phyloP scores from a whole-genome alignment of 345 rosid genomes.

The Boechera retrofracta region DNA sequence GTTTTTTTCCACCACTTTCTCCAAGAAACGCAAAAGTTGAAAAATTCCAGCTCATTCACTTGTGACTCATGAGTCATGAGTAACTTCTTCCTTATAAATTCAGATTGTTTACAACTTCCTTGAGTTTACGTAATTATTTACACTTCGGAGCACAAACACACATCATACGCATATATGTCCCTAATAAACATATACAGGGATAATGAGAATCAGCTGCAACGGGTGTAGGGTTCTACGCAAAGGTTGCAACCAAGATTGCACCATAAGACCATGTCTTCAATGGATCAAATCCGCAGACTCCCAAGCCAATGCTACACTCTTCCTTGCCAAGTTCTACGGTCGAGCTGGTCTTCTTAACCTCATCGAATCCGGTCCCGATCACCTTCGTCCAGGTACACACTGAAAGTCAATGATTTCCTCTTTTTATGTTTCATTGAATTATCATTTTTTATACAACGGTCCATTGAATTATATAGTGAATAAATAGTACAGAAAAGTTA shows the following conservation, averaged over 20 bases:
- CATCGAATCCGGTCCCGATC: constrained; percentile 64
- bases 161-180: background rate
- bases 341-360: constrained; percentile 80
- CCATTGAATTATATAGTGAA: background rate
- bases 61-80: constrained; percentile 34
- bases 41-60: constrained; percentile 28
- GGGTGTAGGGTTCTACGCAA: constrained; percentile 76
- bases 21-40: constrained; percentile 45
- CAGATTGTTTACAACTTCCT: constrained; percentile 18
- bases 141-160: constrained; percentile 23
- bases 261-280: constrained; percentile 69
- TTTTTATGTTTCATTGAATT: background rate
- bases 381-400: constrained; percentile 57
- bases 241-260: constrained; percentile 68
- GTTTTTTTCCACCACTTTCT: constrained; percentile 46
- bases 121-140: background rate
- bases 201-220: constrained; percentile 69
- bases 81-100: constrained; percentile 45
- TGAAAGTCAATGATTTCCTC: background rate
- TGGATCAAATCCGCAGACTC: constrained; percentile 73
- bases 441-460: background rate
- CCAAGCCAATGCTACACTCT: constrained; percentile 76
- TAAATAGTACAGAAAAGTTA: background rate
- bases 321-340: constrained; percentile 76
- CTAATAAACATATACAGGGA: background rate